Evolutionary conservation across 805 yeast species (phyloP).

Genomic region (Metschnikowia vanudenii): DNA sequence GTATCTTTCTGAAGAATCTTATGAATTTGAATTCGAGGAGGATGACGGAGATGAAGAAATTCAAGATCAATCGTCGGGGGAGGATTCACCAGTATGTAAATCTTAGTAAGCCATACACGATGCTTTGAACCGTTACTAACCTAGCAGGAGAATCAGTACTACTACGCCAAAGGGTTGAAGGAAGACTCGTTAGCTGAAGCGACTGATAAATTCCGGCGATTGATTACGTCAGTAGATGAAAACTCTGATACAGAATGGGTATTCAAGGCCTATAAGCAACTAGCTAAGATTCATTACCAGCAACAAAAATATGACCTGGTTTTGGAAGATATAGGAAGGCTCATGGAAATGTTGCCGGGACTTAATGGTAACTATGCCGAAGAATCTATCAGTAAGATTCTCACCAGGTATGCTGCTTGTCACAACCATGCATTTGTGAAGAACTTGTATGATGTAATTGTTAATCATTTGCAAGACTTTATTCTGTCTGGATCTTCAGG

Average conservation of each 20-base stretch:
- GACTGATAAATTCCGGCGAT: slow-evolving; percentile 13
- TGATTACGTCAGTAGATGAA: slow-evolving; percentile 24
- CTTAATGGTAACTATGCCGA: slow-evolving; percentile 38
- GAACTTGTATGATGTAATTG: slow-evolving; percentile 31
- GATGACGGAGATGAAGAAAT: slow-evolving; percentile 31
- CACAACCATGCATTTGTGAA: slow-evolving; percentile 29
- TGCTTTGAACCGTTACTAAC: slow-evolving; percentile 19
- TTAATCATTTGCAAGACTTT: slow-evolving; percentile 24
- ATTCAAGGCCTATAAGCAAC: slow-evolving; percentile 42
- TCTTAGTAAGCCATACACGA: not conserved
- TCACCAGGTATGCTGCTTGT: slow-evolving; percentile 32
- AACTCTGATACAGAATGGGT: slow-evolving; percentile 31
- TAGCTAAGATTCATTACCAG: slow-evolving; percentile 35
- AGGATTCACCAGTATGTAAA: slow-evolving; percentile 19
- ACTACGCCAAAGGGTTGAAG: slow-evolving; percentile 38
- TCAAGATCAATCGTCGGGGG: slow-evolving; percentile 20
- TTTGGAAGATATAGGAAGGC: slow-evolving; percentile 22
- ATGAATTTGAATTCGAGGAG: slow-evolving; percentile 37
- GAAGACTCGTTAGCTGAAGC: slow-evolving; percentile 25
- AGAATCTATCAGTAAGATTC: slow-evolving; percentile 38
- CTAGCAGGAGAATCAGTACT: slow-evolving; percentile 31
- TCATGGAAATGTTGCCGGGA: slow-evolving; percentile 25
- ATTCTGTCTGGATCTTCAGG: slow-evolving; percentile 20
- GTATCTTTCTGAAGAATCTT: slow-evolving; percentile 38
- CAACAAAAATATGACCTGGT: slow-evolving; percentile 24